Evolutionary conservation across 2,329 filamentous ascomycete species (phyloP), one percentile per base, ranked within the genome.

Genomic region (Paracamarosporium sp.): DNA sequence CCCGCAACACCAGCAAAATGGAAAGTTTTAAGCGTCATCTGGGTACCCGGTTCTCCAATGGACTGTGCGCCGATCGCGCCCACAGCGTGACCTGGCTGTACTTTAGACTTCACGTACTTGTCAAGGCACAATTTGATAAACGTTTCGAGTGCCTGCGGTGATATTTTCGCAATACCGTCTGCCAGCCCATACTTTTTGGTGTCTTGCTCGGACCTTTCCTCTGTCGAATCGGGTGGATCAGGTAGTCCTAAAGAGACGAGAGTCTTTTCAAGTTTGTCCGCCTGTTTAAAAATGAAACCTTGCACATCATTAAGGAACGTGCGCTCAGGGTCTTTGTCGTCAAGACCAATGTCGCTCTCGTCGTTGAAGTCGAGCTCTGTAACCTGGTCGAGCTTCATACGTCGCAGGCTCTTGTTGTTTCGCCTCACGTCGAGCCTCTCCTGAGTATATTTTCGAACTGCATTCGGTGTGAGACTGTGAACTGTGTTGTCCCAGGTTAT

Each of bases 11-110:
- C 95, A 74, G 95, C 95, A 82, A 99, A 99, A 90, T 98, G 95
- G 87, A 98, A 98, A 74, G 95, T 98, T 81, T 98, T 98, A 63
- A 99, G 81, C 1, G 95, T 99, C 95, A 99, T 99, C 78, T 99
- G 95, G 0, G 95, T 99, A 75, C 95, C 95, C 0, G 95, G 95
- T 73, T 99, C 95, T 79, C 95, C 95, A 68, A 99, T 99, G 1
- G 94, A 98, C 77, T 99, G 95, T 1, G 95, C 95, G 64, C 95
- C 95, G 35, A 98, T 93, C 15, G 95, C 95, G 61, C 95, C 95
- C 0, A 99, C 95, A 5, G 95, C 93, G 72, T 98, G 94, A 2
- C 95, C 95, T 12, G 95, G 93, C 74, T 99, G 93, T 20, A 96
- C 91, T 64, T 92, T 91, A 1, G 94, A 94, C 75, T 89, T 91